Base-by-base conservation (phyloP, 2,329 filamentous ascomycete species). In the Colletotrichum viniferum region DNA sequence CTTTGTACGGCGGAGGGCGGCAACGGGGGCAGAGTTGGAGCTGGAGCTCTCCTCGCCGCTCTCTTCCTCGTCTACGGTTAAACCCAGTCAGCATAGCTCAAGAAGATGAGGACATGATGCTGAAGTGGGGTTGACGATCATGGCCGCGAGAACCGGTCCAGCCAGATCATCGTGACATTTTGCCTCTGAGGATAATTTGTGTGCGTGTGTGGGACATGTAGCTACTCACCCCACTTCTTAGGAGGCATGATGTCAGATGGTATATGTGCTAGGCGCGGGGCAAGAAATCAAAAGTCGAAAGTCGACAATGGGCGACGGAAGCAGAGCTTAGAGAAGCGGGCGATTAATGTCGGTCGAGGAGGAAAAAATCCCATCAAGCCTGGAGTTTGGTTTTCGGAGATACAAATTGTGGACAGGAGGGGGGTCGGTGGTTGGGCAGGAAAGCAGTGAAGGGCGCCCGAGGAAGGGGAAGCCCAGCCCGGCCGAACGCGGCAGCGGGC, bases 1-100 rank as follows among this genome's bases (percentile, higher is more conserved):
- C 87, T 97, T 86, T 77, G 83, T 86, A 77, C 88, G 87, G 78
- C 88, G 87, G 68, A 82, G 80, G 73, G 83, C 83, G 52, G 81
- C 83, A 63, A 83, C 79, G 4, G 84, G 83, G 36, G 87, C 83
- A 16, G 87, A 85, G 32, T 81, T 80, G 64, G 81, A 77, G 69
- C 81, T 81, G 78, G 82, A 82, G 78, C 82, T 83, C 60, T 81
- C 82, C 43, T 85, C 84, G 71, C 82, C 83, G 65, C 85, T 78
- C 76, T 79, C 82, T 78, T 86, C 85, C 30, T 86, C 86, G 76
- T 87, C 85, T 85, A 71, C 71, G 71, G 71, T 56, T 56, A 14
- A 68, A 56, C 21, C 32, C 30, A 63, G 38, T 76, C 48, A 76
- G 72, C 55, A 26, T 48, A 48, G 38, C 38, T 48, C 38, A 21